Percentiles rank a stretch among this genome's conserved stretches.
Conservation (phyloP, 352 stramenopile genomes). For the Aphanomyces invadans region DNA sequence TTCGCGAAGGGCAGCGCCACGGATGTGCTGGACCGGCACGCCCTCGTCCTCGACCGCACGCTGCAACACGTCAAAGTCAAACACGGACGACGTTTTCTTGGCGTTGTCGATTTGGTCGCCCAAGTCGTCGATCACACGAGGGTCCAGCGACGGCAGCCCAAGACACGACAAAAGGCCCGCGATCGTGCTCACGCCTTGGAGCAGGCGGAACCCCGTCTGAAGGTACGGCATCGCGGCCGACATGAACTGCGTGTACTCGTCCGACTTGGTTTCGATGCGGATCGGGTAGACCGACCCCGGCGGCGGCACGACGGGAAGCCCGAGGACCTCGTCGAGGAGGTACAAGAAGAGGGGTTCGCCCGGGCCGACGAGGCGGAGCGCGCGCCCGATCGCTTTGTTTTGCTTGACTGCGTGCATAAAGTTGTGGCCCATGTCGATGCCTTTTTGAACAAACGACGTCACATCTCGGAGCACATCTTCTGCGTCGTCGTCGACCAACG, state of each 20-base stretch:
- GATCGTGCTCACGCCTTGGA: not conserved
- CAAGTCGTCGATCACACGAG: not conserved
- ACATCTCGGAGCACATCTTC: not conserved
- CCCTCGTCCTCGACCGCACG: not conserved
- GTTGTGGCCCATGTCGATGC: not conserved
- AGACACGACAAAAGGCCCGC: not conserved
- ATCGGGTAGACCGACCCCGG: conserved; percentile 1
- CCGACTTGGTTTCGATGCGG: conserved; percentile 2
- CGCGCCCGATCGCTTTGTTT: not conserved
- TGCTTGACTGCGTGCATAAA: not conserved
- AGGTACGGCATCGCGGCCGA: conserved; percentile 4
- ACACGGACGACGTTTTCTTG: conserved; percentile 10
- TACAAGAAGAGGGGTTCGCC: conserved; percentile 56
- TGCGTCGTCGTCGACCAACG: not conserved
- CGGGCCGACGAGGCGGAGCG: not conserved
- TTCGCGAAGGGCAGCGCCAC: conserved; percentile 1
- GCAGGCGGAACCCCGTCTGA: conserved; percentile 1
- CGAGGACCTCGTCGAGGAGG: conserved; percentile 58
- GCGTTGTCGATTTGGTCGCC: not conserved
- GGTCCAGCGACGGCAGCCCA: not conserved
- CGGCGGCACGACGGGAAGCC: not conserved
- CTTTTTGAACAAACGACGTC: not conserved
- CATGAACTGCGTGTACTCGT: conserved; percentile 12
- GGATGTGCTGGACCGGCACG: conserved; percentile 6
- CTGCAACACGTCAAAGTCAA: conserved; percentile 14